These are phyloP conservation scores for Chaetoceros muelleri DNA, from an alignment of 108 stramenopile species.

Conservation along the genomic window DNA sequence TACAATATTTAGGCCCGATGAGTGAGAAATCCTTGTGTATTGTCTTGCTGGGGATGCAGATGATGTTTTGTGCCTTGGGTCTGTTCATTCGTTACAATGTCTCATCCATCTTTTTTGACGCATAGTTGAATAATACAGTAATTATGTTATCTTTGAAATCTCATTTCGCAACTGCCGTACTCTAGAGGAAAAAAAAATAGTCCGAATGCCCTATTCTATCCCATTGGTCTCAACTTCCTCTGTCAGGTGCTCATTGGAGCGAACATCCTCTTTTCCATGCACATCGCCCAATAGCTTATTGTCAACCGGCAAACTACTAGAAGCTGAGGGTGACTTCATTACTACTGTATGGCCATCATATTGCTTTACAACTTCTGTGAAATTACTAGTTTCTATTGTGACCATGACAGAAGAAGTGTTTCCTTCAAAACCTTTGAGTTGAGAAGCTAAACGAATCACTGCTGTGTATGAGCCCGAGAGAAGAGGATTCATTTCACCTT, in stretches of 20 bases:
- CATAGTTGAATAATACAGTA: too few relatives aligned
- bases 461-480: constrained; percentile 45
- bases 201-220: too few relatives aligned
- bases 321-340: constrained; percentile 33
- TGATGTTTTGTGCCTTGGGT: constrained; percentile 48
- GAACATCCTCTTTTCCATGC: constrained; percentile 2
- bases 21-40: constrained; percentile 71
- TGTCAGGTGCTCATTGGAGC: too few relatives aligned
- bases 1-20: constrained; percentile 85
- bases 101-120: constrained; percentile 59
- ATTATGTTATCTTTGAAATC: too few relatives aligned
- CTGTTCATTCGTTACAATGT: constrained; percentile 63
- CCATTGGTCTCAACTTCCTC: too few relatives aligned
- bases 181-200: too few relatives aligned
- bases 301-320: neutral
- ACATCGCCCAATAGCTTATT: neutral
- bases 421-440: constrained; percentile 22
- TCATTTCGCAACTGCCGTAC: too few relatives aligned
- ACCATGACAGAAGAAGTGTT: constrained; percentile 32
- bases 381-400: constrained; percentile 46
- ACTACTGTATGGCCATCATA: constrained; percentile 53
- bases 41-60: constrained; percentile 74
- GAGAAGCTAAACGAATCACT: constrained; percentile 39
- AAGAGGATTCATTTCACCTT: constrained; percentile 30
- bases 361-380: constrained; percentile 51